Conservation (phyloP, 2,329 filamentous ascomycete species). For the Aaosphaeria pasadenensis region DNA sequence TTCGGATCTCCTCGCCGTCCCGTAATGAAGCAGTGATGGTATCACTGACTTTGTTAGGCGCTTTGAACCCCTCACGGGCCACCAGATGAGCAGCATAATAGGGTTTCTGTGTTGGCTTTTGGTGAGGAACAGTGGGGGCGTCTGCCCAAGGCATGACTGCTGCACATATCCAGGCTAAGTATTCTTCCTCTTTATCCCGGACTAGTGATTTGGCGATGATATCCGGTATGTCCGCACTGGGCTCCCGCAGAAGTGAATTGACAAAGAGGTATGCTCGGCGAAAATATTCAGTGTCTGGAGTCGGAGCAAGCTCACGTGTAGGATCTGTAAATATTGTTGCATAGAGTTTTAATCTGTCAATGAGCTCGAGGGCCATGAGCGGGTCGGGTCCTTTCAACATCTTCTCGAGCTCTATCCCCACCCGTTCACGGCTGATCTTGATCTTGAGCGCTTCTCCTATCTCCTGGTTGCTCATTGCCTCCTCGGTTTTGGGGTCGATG, state of each 20-base stretch:
- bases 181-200: conserved; percentile 62
- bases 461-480: conserved; percentile 72
- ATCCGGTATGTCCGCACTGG: conserved; percentile 35
- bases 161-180: conserved; percentile 73
- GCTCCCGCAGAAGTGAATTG: conserved; percentile 11
- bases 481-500: conserved; percentile 68
- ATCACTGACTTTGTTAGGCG: conserved; percentile 71
- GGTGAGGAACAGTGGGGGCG: conserved; percentile 48
- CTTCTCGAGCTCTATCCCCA: conserved; percentile 86
- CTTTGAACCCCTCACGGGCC: conserved; percentile 74
- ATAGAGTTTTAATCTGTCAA: conserved; percentile 67
- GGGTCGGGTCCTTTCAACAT: conserved; percentile 73
- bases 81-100: conserved; percentile 56
- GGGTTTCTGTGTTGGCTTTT: conserved; percentile 36
- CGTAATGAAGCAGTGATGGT: conserved; percentile 63
- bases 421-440: conserved; percentile 90
- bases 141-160: conserved; percentile 72
- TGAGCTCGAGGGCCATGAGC: conserved; percentile 58
- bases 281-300: conserved; percentile 62
- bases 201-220: conserved; percentile 49
- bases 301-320: conserved; percentile 48
- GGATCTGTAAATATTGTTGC: conserved; percentile 72
- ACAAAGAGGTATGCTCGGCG: conserved; percentile 62
- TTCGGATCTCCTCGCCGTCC: conserved; percentile 63
- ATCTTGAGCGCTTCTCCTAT: conserved; percentile 75